These are phyloP conservation scores for Jatropha multifida DNA, from an alignment of 441 rosid species.

Conservation along the genomic window DNA sequence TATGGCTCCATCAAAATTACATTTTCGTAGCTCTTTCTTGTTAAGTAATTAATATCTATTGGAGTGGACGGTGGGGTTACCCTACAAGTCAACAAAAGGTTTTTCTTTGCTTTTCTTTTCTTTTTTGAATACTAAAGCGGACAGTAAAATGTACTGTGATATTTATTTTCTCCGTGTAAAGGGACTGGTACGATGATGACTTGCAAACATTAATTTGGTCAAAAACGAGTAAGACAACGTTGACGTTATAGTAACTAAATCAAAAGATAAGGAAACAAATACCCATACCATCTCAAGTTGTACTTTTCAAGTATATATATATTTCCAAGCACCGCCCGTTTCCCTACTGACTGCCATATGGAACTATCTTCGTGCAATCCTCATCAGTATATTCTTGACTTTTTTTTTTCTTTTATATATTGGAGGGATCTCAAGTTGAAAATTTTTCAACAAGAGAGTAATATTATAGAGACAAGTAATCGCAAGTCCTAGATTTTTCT, in stretches of 20 bases:
- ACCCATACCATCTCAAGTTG: background rate
- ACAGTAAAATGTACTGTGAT: no score
- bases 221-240: background rate
- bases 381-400: background rate
- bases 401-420: background rate
- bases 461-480: background rate
- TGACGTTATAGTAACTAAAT: background rate
- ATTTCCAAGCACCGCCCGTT: constrained; percentile 28
- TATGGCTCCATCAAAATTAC: no score
- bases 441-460: background rate
- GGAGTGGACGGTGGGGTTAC: no score
- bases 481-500: background rate
- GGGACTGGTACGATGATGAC: constrained; percentile 3
- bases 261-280: background rate
- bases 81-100: no score
- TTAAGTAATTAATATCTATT: no score
- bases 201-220: background rate
- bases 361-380: background rate
- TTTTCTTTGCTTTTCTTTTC: no score
- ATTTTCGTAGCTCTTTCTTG: no score
- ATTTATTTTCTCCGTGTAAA: background rate
- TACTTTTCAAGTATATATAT: no score
- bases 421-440: background rate
- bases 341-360: constrained; percentile 13
- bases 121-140: no score